Evolutionary conservation across 768 basidiomycete genomes (phyloP), one percentile per base, ranked within the genome.

Genomic region (Suillus subalutaceus): DNA sequence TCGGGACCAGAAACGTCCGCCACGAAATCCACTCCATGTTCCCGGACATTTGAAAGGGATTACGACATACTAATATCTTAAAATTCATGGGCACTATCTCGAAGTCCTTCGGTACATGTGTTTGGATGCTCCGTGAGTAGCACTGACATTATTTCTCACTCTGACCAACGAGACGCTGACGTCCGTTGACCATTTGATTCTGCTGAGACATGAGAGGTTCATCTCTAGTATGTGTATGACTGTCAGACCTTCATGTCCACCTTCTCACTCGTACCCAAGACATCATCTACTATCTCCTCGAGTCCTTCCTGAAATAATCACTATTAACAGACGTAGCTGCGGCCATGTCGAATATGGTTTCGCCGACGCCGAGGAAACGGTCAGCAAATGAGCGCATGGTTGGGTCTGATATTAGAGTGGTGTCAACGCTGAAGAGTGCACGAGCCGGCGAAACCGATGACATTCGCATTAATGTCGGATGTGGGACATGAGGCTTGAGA

Each of bases 281-380:
- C 41, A 16, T 53, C 56, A 56, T 61, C 66, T 41, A 65, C 68
- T 75, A 77, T 62, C 77, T 80, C 77, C 71, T 78, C 63, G 76
- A 67, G 62, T 85, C 82, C 72, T 83, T 85, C 82, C 85, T 90
- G 82, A 92, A 98, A 73, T 92, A 97, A 10, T 82, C 70, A 74
- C 90, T 96, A 75, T 91, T 94, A 68, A 97, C 92, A n/a, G 89
- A 93, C 3, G 90, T 88, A 13, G 88, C 90, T 72, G 95, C 90
- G 43, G 91, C 81, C 77, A 95, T 85, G 73, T 94, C 92, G 79
- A 97, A 98, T 41, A 97, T 78, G 5, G 90, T 88, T 79, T 98
- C 97, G 62, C 97, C 97, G 32, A 95, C 81, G 43, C 89, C 87
- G 61, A 99, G 83, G 74, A 94, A 96, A 65, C 84, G 86, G 71